A percentile compares a stretch with the other conserved stretches of the same genome.
Conservation (phyloP, 164 flowering plant genomes). For the Paratinospora sagittata region DNA sequence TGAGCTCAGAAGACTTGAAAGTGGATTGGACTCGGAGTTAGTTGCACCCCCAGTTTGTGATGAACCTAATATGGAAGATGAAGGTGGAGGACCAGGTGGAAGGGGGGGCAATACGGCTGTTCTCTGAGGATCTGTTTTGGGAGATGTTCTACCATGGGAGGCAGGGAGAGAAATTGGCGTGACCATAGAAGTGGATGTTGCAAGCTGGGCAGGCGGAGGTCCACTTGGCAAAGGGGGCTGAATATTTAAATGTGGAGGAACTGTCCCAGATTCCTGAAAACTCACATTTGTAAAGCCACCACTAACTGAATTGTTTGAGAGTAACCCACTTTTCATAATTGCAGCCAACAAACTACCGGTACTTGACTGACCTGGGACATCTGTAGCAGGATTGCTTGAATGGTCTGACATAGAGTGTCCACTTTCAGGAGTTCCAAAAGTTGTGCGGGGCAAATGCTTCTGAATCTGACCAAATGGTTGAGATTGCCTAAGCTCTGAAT, state of each 20-base stretch:
- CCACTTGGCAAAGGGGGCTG: conserved; percentile 44
- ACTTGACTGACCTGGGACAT: conserved; percentile 34
- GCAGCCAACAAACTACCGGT: conserved; percentile 55
- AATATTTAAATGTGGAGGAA: conserved; percentile 19
- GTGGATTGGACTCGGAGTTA: conserved; percentile 33
- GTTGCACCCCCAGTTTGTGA: conserved; percentile 26
- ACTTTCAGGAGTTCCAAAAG: conserved; percentile 14
- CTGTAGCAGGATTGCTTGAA: conserved; percentile 22
- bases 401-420: conserved; percentile 27
- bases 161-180: conserved; percentile 20
- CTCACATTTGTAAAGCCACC: conserved; percentile 14
- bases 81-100: conserved; percentile 42
- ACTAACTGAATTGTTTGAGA: conserved; percentile 27
- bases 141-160: conserved; percentile 20
- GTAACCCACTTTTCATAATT: conserved; percentile 50
- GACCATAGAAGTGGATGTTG: conserved; percentile 22
- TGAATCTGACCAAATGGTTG: conserved; percentile 26
- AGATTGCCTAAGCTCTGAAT: conserved; percentile 22
- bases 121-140: conserved; percentile 1
- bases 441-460: conserved; percentile 23
- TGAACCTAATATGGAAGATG: conserved; percentile 25
- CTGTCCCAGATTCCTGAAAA: conserved; percentile 21
- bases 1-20: conserved; percentile 66
- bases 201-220: conserved; percentile 29
- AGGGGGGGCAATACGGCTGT: conserved; percentile 31